These are phyloP conservation scores for Pyrenochaeta sp. DNA, from an alignment of 2,329 filamentous ascomycete species.

Conservation along the genomic window DNA sequence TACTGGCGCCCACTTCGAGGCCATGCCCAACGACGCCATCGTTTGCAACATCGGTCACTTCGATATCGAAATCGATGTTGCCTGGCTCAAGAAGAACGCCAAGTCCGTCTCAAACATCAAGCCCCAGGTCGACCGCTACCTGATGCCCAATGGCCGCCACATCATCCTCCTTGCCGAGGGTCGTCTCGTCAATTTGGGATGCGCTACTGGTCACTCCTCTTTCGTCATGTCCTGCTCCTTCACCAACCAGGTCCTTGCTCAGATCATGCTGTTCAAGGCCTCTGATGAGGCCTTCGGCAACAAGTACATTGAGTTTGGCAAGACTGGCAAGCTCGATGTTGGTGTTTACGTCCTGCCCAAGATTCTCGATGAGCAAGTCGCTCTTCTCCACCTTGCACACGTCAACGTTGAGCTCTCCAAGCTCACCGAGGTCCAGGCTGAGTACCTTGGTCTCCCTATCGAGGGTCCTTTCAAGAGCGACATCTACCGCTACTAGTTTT, in stretches of 20 bases:
- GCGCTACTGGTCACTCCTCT: conserved; percentile 97
- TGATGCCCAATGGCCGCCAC: conserved; percentile 91
- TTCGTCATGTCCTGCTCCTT: conserved; percentile 99
- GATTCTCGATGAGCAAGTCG: conserved; percentile 99
- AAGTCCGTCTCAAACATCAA: conserved; percentile 97
- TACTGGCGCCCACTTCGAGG: conserved; percentile 88
- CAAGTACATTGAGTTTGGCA: conserved; percentile 97
- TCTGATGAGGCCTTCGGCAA: conserved; percentile 84
- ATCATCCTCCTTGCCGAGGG: conserved; percentile 99
- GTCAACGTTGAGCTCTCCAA: conserved; percentile 93
- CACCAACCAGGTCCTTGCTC: conserved; percentile 99
- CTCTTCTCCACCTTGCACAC: conserved; percentile 89
- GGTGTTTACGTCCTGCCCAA: conserved; percentile 98
- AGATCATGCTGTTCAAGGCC: conserved; percentile 98
- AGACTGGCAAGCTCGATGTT: conserved; percentile 86
- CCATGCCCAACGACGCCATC: conserved; percentile 96
- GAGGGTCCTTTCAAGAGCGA: conserved; percentile 98
- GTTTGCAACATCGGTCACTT: conserved; percentile 99
- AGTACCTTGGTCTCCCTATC: conserved; percentile 86
- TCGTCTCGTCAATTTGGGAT: conserved; percentile 98
- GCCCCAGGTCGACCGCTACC: conserved; percentile 98
- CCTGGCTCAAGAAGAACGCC: conserved; percentile 98
- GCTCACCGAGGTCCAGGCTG: conserved; percentile 85
- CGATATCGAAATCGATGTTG: conserved; percentile 99
- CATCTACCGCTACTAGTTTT: conserved; percentile 68